Conservation (phyloP, 2,329 filamentous ascomycete genomes). For the Aspergillus fijiensis region DNA sequence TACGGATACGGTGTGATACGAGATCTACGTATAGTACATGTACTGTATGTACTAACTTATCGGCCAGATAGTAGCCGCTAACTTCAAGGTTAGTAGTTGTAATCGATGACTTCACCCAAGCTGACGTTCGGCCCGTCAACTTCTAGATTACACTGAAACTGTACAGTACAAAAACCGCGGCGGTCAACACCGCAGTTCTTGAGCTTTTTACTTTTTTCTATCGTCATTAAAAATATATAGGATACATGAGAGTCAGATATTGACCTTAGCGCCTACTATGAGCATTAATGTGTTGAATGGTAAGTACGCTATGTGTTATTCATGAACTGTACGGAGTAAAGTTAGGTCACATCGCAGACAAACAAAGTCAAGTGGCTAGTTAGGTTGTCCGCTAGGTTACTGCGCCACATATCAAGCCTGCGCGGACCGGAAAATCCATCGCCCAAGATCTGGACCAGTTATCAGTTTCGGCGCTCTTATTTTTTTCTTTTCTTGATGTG, state of each 20-base stretch:
- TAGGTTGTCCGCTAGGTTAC: neutral
- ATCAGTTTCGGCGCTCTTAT: neutral
- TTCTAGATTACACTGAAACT: neutral
- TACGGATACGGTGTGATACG: neutral
- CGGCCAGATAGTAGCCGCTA: too few relatives aligned
- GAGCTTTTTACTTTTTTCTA: too few relatives aligned
- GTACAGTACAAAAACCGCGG: neutral
- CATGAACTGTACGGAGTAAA: too few relatives aligned
- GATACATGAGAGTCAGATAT: too few relatives aligned
- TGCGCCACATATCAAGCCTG: slow-evolving; percentile 9
- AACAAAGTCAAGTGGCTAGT: too few relatives aligned
- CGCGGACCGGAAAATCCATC: slow-evolving; percentile 16
- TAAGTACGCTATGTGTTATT: too few relatives aligned
- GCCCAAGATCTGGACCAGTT: neutral
- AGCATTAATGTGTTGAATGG: too few relatives aligned
- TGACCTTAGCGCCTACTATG: too few relatives aligned
- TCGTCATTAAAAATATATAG: too few relatives aligned
- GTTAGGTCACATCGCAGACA: too few relatives aligned
- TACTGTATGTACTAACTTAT: too few relatives aligned
- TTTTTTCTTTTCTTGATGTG: neutral
- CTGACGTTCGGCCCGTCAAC: neutral
- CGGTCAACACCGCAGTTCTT: neutral
- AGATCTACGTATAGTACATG: neutral
- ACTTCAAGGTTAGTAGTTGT: neutral
- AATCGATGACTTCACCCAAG: neutral